Evolutionary conservation across 768 basidiomycete genomes (phyloP).

Genomic region (Rhizopogon vulgaris): DNA sequence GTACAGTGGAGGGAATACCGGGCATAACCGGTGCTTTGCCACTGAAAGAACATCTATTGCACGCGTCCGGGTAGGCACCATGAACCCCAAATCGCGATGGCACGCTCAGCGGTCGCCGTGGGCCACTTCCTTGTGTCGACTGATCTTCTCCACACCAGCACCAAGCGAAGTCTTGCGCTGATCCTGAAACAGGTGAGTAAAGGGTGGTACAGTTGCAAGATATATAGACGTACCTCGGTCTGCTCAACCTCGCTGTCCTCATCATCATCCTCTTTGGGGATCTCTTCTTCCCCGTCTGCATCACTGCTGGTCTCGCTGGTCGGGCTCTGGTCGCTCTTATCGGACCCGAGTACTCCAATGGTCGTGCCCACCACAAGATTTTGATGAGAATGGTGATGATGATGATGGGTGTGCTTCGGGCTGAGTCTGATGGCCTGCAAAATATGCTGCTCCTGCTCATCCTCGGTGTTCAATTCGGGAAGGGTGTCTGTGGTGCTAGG

Average conservation of each 20-base stretch:
- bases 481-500: not conserved
- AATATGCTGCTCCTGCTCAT: conserved; percentile 8
- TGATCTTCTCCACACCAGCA: conserved; percentile 31
- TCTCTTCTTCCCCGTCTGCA: conserved; percentile 12
- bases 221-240: conserved; percentile 10
- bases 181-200: conserved; percentile 13
- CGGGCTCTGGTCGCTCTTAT: not conserved
- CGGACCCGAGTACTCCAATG: not conserved
- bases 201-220: not conserved
- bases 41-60: no score
- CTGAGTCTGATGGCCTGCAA: conserved; percentile 20
- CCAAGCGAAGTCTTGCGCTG: conserved; percentile 26
- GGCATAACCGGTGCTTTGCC: no score
- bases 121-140: conserved; percentile 21
- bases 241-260: conserved; percentile 4
- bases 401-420: conserved; percentile 5
- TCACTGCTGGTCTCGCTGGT: not conserved
- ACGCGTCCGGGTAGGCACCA: no score
- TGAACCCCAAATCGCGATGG: not conserved
- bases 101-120: not conserved
- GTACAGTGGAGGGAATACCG: not conserved
- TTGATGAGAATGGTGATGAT: not conserved
- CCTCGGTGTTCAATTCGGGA: not conserved
- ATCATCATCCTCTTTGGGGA: conserved; percentile 4
- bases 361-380: not conserved